Evolutionary conservation across 805 yeast species (phyloP), one percentile per base, ranked within the genome.

Genomic region (Lachancea cidri): DNA sequence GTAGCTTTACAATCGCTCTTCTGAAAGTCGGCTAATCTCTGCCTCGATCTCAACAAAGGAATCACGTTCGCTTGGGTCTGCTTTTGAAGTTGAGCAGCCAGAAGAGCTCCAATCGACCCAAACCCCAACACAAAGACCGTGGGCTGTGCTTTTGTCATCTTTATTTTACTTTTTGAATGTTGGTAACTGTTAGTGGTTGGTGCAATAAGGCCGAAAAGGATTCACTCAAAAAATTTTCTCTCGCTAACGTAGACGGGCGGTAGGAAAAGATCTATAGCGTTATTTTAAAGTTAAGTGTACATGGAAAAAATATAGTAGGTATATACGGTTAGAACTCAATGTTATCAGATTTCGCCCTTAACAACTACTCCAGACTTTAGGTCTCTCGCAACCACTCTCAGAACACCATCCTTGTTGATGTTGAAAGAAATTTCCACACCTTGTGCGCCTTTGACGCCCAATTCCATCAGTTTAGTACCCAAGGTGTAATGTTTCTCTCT

Each of bases 401-500:
- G 71, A 37, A 69, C 66, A 52, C 83, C 81, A 36, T 77, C 79
- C 60, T 75, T 81, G 53, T 77, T 76, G 53, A 80, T 72, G 68
- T 68, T 70, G 57, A 71, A 65, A 46, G 63, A 55, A 19, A 71
- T 72, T 66, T 85, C 96, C 52, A 89, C 73, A 56, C 78, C 75
- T 43, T 76, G 65, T 54, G 79, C 81, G 53, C 79, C 86, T 63
- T 81, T 77, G 47, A 89, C 71, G 38, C 82, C 83, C 52, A 88
- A 70, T 60, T 85, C 86, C 49, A 88, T 95, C 55, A 93, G 73
- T 55, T 78, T 74, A 39, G 77, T 73, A 49, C 87, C 86, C 48
- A 88, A 77, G 58, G 76, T 76, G 71, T 79, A 80, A 35, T 79
- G 80, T 50, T 83, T 83, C 69, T 79, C 85, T 67, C 79, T 82